Evolutionary conservation across 2,329 filamentous ascomycete genomes (phyloP), one percentile per base, ranked within the genome.

Genomic region (Ceratocystis diversiconidia): DNA sequence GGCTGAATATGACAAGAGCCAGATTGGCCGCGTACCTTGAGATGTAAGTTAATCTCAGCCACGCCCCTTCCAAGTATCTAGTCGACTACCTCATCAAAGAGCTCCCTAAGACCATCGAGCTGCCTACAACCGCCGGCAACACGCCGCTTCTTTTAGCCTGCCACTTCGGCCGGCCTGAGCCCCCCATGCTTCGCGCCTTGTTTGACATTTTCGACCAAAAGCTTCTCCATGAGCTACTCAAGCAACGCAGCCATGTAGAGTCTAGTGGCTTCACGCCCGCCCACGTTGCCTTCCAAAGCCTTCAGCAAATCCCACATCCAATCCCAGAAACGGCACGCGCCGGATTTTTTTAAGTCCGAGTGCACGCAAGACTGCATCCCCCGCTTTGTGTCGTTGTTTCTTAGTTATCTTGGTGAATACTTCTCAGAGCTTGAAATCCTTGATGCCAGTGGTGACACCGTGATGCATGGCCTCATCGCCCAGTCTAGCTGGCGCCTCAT

Each of bases 61-160:
- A 32, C 30, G 5, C 30, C 30, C 30, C 30, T 7, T 32, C 25
- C 25, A 28, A 28, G 25, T 28, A 77, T 41, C 73, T 90, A 3
- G 77, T 94, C 44, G 77, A 84, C 65, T 89, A 89, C 69, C 76
- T 95, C 1, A 73, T 89, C 63, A 78, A 85, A 30, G 77, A 79
- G 10, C 79, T 80, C 66, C 88, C 89, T 0, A 76, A 81, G 1
- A 79, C 79, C 0, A 71, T 95, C 0, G 83, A 90, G 66, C 78
- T 80, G 62, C 88, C 84, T 70, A 83, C 80, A 1, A 73, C 77
- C 0, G 71, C 76, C 6, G 83, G 83, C 0, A 76, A 80, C 62
- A 92, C 88, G 0, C 89, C 90, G 1, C 77, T 95, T 0, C 80
- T 85, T 65, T 72, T 89, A 8, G 88, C 89, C 1, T 86, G 85